phyloP scores from a whole-genome alignment of 345 rosid genomes.

The Laguncularia racemosa region DNA sequence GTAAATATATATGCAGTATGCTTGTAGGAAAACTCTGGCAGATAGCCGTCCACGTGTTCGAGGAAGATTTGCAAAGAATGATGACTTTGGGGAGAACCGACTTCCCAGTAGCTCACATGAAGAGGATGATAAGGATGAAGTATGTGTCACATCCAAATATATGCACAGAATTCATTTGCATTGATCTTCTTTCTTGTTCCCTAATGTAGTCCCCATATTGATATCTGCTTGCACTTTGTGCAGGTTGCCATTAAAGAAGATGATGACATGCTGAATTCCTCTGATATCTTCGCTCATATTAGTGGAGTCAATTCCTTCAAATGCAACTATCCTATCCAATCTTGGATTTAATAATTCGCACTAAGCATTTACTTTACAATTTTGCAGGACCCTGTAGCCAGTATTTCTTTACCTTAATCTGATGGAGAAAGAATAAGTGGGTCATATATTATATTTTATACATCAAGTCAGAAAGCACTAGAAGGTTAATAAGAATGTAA shows the following conservation, averaged over 20 bases:
- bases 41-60: constrained; percentile 90
- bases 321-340: constrained; percentile 75
- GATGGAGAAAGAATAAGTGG: too few relatives aligned
- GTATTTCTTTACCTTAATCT: too few relatives aligned
- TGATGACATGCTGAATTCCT: constrained; percentile 63
- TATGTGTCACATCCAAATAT: constrained; percentile 17
- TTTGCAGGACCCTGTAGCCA: too few relatives aligned
- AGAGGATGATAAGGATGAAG: constrained; percentile 71
- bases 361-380: too few relatives aligned
- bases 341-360: constrained; percentile 53
- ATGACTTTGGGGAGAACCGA: constrained; percentile 58
- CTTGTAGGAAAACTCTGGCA: constrained; percentile 88
- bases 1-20: constrained; percentile 44
- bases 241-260: constrained; percentile 74
- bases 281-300: constrained; percentile 78
- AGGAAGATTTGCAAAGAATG: constrained; percentile 93
- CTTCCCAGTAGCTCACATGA: constrained; percentile 49
- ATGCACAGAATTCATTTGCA: too few relatives aligned
- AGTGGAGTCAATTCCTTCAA: constrained; percentile 83
- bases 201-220: not conserved
- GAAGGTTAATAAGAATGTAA: too few relatives aligned
- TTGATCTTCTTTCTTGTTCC: not conserved
- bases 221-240: not conserved
- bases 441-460: too few relatives aligned
- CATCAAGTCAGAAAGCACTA: too few relatives aligned